Evolutionary conservation across 345 rosid species (phyloP).

Genomic region (Carallia brachiata): DNA sequence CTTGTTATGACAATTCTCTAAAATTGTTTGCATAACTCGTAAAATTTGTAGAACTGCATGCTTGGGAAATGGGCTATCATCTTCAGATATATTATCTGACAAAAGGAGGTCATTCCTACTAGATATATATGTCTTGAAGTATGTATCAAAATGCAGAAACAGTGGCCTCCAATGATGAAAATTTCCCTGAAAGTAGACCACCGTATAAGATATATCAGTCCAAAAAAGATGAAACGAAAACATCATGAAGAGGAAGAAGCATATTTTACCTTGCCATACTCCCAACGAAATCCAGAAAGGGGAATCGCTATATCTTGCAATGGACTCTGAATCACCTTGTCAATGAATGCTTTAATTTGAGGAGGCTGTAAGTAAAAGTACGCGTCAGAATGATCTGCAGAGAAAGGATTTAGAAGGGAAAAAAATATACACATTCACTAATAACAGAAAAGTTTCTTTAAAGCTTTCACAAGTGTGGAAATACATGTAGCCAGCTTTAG

Average conservation of each 20-base stretch:
- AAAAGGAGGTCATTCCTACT: conserved; percentile 77
- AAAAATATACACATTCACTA: too few relatives aligned
- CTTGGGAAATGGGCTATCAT: conserved; percentile 73
- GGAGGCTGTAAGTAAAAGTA: conserved; percentile 63
- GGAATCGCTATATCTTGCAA: conserved; percentile 95
- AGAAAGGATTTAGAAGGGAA: too few relatives aligned
- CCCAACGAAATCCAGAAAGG: conserved; percentile 94
- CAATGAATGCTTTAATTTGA: conserved; percentile 78
- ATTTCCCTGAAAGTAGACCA: conserved; percentile 64
- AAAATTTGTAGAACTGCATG: conserved; percentile 81
- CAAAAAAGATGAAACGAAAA: neutral
- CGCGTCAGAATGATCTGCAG: conserved; percentile 8
- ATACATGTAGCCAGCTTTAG: too few relatives aligned
- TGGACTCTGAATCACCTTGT: conserved; percentile 95
- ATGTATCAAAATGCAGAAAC: conserved; percentile 88
- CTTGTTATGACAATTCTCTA: conserved; percentile 90
- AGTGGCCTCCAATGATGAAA: conserved; percentile 97
- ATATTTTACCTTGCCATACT: conserved; percentile 67
- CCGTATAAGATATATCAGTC: conserved; percentile 21
- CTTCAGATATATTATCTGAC: conserved; percentile 69
- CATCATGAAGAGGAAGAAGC: neutral
- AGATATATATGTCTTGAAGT: conserved; percentile 77
- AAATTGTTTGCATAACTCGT: conserved; percentile 79
- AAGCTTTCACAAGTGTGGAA: too few relatives aligned
- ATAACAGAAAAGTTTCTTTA: too few relatives aligned